Conservation (phyloP, 176 grass and related monocot genomes). For the Dactylis glomerata region DNA sequence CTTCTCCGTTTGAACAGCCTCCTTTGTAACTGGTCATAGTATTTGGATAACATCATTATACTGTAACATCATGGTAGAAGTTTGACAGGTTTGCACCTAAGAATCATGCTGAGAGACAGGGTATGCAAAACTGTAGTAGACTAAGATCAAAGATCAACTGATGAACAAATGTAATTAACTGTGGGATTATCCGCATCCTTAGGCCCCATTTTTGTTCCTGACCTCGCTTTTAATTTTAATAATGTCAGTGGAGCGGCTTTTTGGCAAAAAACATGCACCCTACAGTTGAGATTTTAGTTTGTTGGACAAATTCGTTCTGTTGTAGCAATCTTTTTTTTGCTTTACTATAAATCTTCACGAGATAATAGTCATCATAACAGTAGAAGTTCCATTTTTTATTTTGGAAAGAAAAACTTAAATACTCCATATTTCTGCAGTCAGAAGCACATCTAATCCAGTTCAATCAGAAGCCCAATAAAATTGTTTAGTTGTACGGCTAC, state of each 20-base stretch:
- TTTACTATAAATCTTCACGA: background rate
- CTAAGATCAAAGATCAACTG: background rate
- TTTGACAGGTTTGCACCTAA: background rate
- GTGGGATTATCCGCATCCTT: background rate
- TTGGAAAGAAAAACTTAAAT: background rate
- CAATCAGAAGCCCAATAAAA: background rate
- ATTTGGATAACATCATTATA: background rate
- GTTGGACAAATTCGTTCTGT: background rate
- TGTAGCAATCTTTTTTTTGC: background rate
- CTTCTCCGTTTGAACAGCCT: conserved; percentile 78
- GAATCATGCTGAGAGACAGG: background rate
- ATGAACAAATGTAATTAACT: background rate
- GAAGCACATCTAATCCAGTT: background rate
- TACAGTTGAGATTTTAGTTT: background rate
- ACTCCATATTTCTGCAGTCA: background rate
- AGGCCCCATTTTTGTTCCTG: background rate
- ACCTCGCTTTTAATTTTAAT: background rate
- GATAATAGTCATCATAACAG: background rate
- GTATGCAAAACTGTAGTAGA: background rate
- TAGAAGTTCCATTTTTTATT: background rate
- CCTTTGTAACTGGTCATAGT: conserved; percentile 52
- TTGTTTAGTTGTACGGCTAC: background rate
- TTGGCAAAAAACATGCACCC: background rate
- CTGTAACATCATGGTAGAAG: background rate
- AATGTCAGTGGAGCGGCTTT: background rate